These are phyloP conservation scores for Gyrodon lividus DNA, from an alignment of 768 basidiomycete species.

Conservation along the genomic window DNA sequence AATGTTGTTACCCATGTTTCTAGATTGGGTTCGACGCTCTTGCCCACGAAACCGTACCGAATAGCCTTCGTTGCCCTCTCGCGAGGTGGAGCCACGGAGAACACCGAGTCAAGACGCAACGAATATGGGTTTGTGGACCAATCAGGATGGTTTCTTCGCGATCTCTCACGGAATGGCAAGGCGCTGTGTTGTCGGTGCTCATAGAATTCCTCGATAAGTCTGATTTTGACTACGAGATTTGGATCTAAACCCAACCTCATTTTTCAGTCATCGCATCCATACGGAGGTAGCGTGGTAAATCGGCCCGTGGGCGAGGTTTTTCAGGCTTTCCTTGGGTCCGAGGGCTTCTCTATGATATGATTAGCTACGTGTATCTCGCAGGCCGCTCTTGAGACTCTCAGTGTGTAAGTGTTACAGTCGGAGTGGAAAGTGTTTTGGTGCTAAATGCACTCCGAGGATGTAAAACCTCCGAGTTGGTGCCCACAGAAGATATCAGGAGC, in stretches of 20 bases:
- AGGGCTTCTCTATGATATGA: slow-evolving; percentile 20
- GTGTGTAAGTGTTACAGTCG: neutral
- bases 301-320: slow-evolving; percentile 13
- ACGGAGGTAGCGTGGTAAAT: slow-evolving; percentile 27
- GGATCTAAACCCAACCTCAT: slow-evolving; percentile 9
- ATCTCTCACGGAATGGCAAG: slow-evolving; percentile 1
- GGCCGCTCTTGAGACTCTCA: neutral
- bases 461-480: neutral
- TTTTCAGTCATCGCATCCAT: slow-evolving; percentile 7
- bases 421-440: slow-evolving; percentile 8
- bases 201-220: slow-evolving; percentile 17
- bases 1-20: slow-evolving; percentile 3
- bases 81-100: slow-evolving; percentile 4
- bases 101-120: slow-evolving; percentile 1
- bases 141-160: slow-evolving; percentile 8
- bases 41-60: neutral
- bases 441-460: neutral
- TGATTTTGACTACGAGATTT: slow-evolving; percentile 25
- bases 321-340: slow-evolving; percentile 25
- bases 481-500: neutral
- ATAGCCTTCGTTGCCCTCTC: slow-evolving; percentile 4
- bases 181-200: slow-evolving; percentile 3
- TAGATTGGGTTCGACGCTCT: slow-evolving; percentile 2
- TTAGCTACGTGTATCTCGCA: slow-evolving; percentile 3
- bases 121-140: slow-evolving; percentile 5